Base-by-base conservation (phyloP, 768 basidiomycete species). In the Boletus patriciae region DNA sequence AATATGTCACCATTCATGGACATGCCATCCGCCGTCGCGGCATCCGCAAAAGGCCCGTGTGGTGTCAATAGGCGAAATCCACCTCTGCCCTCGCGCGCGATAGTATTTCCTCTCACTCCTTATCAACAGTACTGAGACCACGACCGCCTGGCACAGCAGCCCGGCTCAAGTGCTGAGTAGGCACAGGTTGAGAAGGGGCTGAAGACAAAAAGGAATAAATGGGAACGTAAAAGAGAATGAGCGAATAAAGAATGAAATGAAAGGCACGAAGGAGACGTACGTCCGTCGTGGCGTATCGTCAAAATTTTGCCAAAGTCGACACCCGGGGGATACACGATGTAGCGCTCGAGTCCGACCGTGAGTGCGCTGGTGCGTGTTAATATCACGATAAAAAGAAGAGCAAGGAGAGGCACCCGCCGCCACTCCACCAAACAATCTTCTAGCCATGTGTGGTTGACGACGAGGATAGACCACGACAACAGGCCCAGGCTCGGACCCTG, bases 391-490 rank as follows among this genome's bases (percentile, higher is more conserved):
- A 1, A n/a, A 8, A 7, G 38, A 7, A n/a, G 10, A 41, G 10
- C 0, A n/a, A 36, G 9, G 11, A 27, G 6, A 36, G 15, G n/a
- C 2, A 34, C 58, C 45, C 41, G 68, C 46, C 81, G 80, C 94
- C 94, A 97, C 50, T 84, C 79, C 21, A 84, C 73, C 66, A 94
- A 90, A 67, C 92, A 95, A 59, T 94, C 92, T 66, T 97, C 94
- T 4, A 97, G 78, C 92, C 93, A 97, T 0, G 81, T 79, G 63
- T 98, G 94, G 62, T 94, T 96, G 12, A 95, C 88, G 55, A 94
- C 78, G 0, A 92, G 87, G 58, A 95, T 88, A 0, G 82, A 83
- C 94, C 94, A 96, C 0, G 83, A 75, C n/a, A n/a, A n/a, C n/a
- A n/a, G n/a, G n/a, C n/a, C n/a, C 25, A 25, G 25, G 25, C 25